Evolutionary conservation across 306 rosid genomes (phyloP).

Genomic region (Comarum palustre): DNA sequence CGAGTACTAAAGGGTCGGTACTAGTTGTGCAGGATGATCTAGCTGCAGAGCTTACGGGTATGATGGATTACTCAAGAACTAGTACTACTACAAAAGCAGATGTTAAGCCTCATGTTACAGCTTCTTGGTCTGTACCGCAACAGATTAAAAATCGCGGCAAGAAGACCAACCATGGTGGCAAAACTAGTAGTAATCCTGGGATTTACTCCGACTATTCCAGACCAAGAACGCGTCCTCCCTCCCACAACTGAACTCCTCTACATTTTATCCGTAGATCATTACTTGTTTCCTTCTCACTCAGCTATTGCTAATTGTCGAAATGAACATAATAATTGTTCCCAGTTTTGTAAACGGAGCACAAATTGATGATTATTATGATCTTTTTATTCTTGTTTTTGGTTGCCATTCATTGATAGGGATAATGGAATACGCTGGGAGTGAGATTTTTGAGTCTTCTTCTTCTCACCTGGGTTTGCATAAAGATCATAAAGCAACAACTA

Average conservation of each 20-base stretch:
- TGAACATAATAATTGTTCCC: constrained; percentile 5
- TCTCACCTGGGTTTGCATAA: constrained; percentile 31
- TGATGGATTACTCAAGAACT: constrained; percentile 5
- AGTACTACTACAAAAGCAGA: constrained; percentile 26
- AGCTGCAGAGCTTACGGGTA: neutral
- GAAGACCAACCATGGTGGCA: constrained; percentile 5
- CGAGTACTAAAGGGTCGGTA: constrained; percentile 7
- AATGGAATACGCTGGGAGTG: constrained; percentile 29
- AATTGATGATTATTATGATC: neutral
- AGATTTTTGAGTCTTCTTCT: constrained; percentile 19
- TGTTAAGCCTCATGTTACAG: constrained; percentile 30
- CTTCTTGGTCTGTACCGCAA: constrained; percentile 33
- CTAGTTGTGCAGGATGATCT: neutral
- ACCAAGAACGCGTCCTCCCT: constrained; percentile 65
- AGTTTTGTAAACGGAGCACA: neutral
- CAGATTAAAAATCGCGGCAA: constrained; percentile 1
- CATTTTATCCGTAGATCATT: neutral
- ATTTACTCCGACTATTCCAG: constrained; percentile 55
- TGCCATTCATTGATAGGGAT: constrained; percentile 18
- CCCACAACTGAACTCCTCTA: constrained; percentile 42
- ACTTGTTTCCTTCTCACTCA: neutral
- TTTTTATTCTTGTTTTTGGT: neutral
- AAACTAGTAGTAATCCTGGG: constrained; percentile 25
- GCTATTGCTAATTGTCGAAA: neutral
- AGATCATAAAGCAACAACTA: constrained; percentile 24